Conservation (phyloP, 2,329 filamentous ascomycete species). For the Ophiostoma sp. region DNA sequence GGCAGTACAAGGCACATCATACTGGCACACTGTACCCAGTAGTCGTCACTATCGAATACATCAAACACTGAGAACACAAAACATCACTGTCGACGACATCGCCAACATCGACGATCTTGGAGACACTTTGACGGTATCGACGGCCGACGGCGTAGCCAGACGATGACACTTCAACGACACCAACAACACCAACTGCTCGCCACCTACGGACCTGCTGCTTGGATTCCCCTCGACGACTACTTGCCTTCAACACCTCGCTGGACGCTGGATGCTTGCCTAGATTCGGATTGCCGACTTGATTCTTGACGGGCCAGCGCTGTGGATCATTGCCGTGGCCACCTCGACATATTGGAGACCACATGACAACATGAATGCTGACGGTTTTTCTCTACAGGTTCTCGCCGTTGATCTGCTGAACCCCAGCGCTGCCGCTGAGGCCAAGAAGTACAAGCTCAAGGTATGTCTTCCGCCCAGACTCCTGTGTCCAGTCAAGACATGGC, state of each 20-base stretch:
- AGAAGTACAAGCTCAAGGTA: slow-evolving; percentile 99
- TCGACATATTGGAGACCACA: not conserved
- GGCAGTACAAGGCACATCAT: not conserved
- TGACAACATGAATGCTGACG: slow-evolving; percentile 1
- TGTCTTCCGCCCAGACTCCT: not conserved
- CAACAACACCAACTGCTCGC: not conserved
- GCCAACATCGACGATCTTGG: not conserved
- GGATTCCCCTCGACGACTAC: not conserved
- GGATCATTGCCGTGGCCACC: not conserved
- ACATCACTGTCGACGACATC: not conserved
- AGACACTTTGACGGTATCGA: not conserved
- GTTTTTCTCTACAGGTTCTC: slow-evolving; percentile 68
- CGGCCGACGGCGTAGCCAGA: not conserved
- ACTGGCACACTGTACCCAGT: not conserved
- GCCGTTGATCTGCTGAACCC: slow-evolving; percentile 99
- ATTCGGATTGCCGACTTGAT: not conserved
- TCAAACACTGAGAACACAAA: not conserved
- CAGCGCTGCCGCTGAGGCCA: slow-evolving; percentile 91
- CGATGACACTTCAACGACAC: not conserved
- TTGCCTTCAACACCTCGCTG: not conserved
- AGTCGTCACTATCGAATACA: not conserved
- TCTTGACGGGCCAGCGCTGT: not conserved
- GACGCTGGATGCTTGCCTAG: not conserved
- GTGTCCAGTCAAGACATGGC: not conserved
- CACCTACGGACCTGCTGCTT: not conserved